Conservation (phyloP, 2,329 filamentous ascomycete species). For the Xylariaceae sp. region DNA sequence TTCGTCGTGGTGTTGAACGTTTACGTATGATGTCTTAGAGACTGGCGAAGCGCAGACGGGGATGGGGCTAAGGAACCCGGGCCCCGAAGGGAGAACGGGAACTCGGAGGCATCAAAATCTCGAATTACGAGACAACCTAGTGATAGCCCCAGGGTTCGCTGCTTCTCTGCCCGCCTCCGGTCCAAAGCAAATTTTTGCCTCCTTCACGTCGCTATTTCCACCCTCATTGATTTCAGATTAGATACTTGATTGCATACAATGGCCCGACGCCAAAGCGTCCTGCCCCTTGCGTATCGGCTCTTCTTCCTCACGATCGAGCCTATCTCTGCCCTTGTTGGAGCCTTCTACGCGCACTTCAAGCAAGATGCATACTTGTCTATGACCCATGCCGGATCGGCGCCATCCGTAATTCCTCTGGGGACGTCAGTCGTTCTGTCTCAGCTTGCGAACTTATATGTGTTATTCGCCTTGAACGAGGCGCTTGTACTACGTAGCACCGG, state of each 20-base stretch:
- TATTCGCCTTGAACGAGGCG: constrained; percentile 74
- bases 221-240: too few species aligned
- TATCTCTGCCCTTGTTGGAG: constrained; percentile 48
- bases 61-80: too few species aligned
- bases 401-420: constrained; percentile 48
- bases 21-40: too few species aligned
- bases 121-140: too few species aligned
- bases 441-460: constrained; percentile 73
- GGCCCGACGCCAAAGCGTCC: constrained; percentile 27
- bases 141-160: too few species aligned
- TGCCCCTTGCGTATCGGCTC: constrained; percentile 61
- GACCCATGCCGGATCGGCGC: constrained; percentile 49
- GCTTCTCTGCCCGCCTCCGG: too few species aligned
- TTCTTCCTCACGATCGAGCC: constrained; percentile 76
- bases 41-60: too few species aligned
- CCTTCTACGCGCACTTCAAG: constrained; percentile 48
- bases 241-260: neutral
- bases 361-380: constrained; percentile 58
- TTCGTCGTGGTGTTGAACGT: too few species aligned
- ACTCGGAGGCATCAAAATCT: too few species aligned
- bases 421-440: constrained; percentile 68
- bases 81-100: too few species aligned
- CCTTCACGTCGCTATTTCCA: too few species aligned
- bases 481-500: constrained; percentile 66
- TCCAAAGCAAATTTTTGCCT: too few species aligned